These are phyloP conservation scores for Actinomortierella wolfii DNA, from an alignment of 371 early-diverging fungal genomes.

Conservation along the genomic window DNA sequence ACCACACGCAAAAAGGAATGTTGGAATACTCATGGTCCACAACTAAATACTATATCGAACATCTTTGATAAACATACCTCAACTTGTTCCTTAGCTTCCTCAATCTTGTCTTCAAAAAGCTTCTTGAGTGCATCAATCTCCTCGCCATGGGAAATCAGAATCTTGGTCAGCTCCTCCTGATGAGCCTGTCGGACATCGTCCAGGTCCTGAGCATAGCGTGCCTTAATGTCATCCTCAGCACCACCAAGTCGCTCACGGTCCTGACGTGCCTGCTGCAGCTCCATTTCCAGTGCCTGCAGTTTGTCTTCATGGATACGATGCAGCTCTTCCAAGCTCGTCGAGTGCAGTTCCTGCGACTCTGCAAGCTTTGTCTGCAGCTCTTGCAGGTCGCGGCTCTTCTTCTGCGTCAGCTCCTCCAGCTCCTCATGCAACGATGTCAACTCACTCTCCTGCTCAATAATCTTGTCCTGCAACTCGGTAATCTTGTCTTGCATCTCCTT, in stretches of 20 bases:
- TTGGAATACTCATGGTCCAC: not conserved
- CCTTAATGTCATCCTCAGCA: conserved; percentile 31
- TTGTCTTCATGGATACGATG: conserved; percentile 42
- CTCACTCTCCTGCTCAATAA: conserved; percentile 31
- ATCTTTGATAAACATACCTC: conserved; percentile 31
- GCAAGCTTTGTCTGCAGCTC: conserved; percentile 29
- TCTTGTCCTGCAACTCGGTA: conserved; percentile 30
- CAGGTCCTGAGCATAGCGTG: conserved; percentile 27
- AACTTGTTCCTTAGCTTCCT: conserved; percentile 37
- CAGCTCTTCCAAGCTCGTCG: conserved; percentile 33
- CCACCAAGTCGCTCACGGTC: conserved; percentile 14
- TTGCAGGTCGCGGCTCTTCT: conserved; percentile 26
- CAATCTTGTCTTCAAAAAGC: conserved; percentile 24
- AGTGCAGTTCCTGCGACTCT: conserved; percentile 41
- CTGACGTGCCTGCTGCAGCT: conserved; percentile 37
- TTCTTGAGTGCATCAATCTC: conserved; percentile 32
- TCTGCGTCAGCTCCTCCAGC: conserved; percentile 26
- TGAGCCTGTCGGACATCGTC: conserved; percentile 30
- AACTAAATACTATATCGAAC: not conserved
- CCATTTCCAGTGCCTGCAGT: conserved; percentile 38
- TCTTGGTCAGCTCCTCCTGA: conserved; percentile 31
- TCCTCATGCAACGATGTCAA: conserved; percentile 35
- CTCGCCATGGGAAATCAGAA: conserved; percentile 20
- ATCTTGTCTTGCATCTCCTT: conserved; percentile 15
- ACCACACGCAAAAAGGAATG: not conserved